Percentiles rank a stretch among this genome's conserved stretches.
These are phyloP conservation scores for Allomyces macrogynus DNA, from an alignment of 192 early-diverging fungal species.

Conservation along the genomic window DNA sequence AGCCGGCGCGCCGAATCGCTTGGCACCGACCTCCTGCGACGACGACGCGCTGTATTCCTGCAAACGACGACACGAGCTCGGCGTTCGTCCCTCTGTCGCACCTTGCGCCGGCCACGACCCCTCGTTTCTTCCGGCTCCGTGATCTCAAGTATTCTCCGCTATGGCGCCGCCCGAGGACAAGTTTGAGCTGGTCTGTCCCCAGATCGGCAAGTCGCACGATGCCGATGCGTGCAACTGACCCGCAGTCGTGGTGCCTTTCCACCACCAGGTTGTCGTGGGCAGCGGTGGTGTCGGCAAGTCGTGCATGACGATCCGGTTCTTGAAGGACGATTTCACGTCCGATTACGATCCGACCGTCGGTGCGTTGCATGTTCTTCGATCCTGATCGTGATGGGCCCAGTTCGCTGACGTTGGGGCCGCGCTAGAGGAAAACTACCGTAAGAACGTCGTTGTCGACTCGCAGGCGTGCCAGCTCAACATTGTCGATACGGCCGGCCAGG, in stretches of 20 bases:
- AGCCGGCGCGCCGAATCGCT: too few relatives aligned
- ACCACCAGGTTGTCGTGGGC: conserved; percentile 28
- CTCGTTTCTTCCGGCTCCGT: too few relatives aligned
- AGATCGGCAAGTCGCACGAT: background rate
- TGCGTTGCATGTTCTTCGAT: background rate
- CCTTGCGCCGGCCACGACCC: too few relatives aligned
- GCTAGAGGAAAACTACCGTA: conserved; percentile 39
- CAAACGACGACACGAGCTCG: too few relatives aligned
- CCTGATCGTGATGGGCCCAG: too few relatives aligned
- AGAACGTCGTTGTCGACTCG: conserved; percentile 25
- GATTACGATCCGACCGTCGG: conserved; percentile 38
- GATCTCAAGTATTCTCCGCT: too few relatives aligned
- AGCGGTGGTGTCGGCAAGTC: conserved; percentile 41
- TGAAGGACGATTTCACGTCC: conserved; percentile 34
- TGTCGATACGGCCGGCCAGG: conserved; percentile 36
- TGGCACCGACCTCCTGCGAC: too few relatives aligned
- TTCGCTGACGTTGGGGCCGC: too few relatives aligned
- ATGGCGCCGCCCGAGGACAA: background rate
- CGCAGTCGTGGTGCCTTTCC: background rate
- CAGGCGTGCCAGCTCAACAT: conserved; percentile 21
- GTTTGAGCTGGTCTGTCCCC: background rate
- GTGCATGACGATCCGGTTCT: conserved; percentile 32
- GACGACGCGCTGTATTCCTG: too few relatives aligned
- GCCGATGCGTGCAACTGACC: background rate
- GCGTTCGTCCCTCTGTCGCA: too few relatives aligned